These are phyloP conservation scores for Albizia julibrissin DNA, from an alignment of 306 rosid genomes.

Conservation along the genomic window DNA sequence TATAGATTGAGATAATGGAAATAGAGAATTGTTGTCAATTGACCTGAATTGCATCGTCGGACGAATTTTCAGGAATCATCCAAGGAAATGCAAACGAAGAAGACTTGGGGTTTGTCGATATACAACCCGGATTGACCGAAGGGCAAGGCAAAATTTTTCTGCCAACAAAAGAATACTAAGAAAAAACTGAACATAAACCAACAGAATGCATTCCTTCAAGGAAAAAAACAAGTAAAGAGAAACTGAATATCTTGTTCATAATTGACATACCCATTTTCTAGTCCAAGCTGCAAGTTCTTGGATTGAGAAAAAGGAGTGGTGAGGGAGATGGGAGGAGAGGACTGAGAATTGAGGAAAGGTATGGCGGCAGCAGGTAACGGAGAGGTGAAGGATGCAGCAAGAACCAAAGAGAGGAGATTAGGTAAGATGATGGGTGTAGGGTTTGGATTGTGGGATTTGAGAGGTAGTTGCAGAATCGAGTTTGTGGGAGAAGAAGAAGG, in stretches of 20 bases:
- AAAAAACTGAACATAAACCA: background rate
- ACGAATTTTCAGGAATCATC: conserved; percentile 61
- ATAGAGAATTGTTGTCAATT: background rate
- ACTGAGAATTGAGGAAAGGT: conserved; percentile 65
- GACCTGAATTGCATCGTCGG: conserved; percentile 73
- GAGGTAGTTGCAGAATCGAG: conserved; percentile 27
- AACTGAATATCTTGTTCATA: background rate
- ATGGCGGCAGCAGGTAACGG: conserved; percentile 71
- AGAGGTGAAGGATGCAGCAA: conserved; percentile 61
- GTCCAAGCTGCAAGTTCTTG: conserved; percentile 65
- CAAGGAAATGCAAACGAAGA: conserved; percentile 81
- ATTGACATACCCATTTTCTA: conserved; percentile 69
- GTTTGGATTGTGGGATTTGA: conserved; percentile 30
- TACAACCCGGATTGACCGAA: conserved; percentile 76
- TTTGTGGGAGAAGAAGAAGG: conserved; percentile 16
- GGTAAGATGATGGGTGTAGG: conserved; percentile 44
- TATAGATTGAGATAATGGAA: conserved; percentile 15
- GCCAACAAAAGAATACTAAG: conserved; percentile 34
- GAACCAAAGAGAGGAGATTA: conserved; percentile 64
- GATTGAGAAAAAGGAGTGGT: conserved; percentile 92
- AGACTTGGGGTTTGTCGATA: conserved; percentile 83
- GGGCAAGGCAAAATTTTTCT: conserved; percentile 95
- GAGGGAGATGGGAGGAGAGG: conserved; percentile 62
- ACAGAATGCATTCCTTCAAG: background rate
- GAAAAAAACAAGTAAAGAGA: background rate